Evolutionary conservation across 257 asterid species (phyloP).

Genomic region (Petrea volubilis): DNA sequence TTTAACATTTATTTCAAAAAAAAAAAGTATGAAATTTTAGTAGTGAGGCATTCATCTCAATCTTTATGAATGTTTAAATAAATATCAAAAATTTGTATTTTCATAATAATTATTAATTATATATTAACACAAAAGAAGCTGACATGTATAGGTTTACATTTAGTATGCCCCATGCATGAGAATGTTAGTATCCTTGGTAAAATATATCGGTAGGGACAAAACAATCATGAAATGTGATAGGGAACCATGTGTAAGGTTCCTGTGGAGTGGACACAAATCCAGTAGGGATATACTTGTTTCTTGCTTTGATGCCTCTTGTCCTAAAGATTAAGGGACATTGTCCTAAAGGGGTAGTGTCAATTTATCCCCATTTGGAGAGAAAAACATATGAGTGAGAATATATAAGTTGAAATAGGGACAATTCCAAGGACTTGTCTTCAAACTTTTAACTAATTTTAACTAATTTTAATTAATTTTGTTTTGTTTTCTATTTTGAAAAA

Average conservation of each 20-base stretch:
- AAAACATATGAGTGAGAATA: not conserved
- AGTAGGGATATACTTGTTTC: constrained; percentile 17
- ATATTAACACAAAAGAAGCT: no score
- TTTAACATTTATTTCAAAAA: no score
- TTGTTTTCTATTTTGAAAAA: no score
- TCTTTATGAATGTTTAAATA: no score
- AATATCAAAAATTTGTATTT: no score
- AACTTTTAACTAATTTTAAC: no score
- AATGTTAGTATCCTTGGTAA: constrained; percentile 23
- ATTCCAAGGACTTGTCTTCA: no score
- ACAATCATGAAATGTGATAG: constrained; percentile 33
- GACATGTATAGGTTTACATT: not conserved
- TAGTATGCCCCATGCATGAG: constrained; percentile 5
- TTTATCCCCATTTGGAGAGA: not conserved
- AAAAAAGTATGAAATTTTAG: no score
- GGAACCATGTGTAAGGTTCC: constrained; percentile 32
- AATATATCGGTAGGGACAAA: constrained; percentile 40
- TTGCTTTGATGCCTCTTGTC: constrained; percentile 19
- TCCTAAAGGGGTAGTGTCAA: not conserved
- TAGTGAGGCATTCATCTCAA: no score
- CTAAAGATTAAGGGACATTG: constrained; percentile 9
- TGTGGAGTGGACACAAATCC: constrained; percentile 35
- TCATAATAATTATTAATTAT: no score
- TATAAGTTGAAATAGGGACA: no score
- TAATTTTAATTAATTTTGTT: no score